Base-by-base conservation (phyloP, 1,139 yeast genomes). In the Nakaseomyces nivariensis region DNA sequence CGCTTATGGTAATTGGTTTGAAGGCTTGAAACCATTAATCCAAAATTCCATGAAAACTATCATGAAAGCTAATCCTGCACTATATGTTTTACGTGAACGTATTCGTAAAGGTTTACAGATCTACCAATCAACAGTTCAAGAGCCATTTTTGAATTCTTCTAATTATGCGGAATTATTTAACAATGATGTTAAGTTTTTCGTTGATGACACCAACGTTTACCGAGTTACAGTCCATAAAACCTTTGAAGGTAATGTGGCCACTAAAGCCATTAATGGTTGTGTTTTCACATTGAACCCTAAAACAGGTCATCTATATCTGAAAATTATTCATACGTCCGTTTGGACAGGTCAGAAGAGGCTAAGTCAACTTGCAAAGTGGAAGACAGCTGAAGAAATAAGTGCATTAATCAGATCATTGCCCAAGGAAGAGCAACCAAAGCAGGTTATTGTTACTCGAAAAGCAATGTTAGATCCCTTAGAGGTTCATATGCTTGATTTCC, bases 331-430 rank as follows among this genome's bases (percentile, higher is more conserved):
- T 62, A 88, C 95, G 0, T 85, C 95, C 6, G 96, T 89, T 1
- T 94, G 97, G 95, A 84, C 96, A 1, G 99, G 99, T 13, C 97
- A 94, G 66, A 90, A 89, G 62, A 84, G 97, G 60, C 74, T 92
- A 57, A 87, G 95, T 31, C 97, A 92, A 64, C 72, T 94, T 54
- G 94, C 97, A 0, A 92, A 92, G 64, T 94, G 98, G 98, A 92
- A 92, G 66, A 84, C 97, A 1, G 98, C 98, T 0, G 99, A 94
- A 68, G 98, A 92, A 69, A 95, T 89, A 27, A 92, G 96, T 9
- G 96, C 96, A 0, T 72, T 92, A 56, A 77, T 92, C 27, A 75
- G 97, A 46, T 87, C 97, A 0, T 70, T 92, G 52, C 97, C 97
- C 0, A 76, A 80, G 50, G 97, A 92, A 63, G 97, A 92, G 66